Conservation (phyloP, 139 green algal genomes). For the Medakamo hakoo region DNA sequence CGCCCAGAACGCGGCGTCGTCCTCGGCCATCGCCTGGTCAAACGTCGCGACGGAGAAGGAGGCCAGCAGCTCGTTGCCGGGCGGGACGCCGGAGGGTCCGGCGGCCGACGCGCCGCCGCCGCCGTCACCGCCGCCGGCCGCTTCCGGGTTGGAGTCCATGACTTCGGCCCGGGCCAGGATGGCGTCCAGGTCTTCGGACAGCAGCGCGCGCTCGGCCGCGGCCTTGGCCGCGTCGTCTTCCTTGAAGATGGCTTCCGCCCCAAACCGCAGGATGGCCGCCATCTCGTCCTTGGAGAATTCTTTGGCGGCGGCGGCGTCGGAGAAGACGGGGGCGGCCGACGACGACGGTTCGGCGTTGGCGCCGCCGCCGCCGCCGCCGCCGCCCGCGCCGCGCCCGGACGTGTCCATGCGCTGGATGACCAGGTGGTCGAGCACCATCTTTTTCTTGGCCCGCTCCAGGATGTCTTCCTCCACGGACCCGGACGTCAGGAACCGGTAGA, state of each 20-base stretch:
- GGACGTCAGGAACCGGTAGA: constrained; percentile 64
- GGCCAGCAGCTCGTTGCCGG: constrained; percentile 55
- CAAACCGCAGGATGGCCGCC: constrained; percentile 85
- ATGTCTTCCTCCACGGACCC: constrained; percentile 85
- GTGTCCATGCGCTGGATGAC: constrained; percentile 91
- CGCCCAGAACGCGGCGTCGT: constrained; percentile 85
- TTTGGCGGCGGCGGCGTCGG: not conserved
- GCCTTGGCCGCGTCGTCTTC: constrained; percentile 18
- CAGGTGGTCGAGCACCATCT: constrained; percentile 96
- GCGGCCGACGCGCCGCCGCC: constrained; percentile 5
- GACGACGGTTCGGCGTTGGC: constrained; percentile 23
- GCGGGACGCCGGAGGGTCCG: too few relatives aligned
- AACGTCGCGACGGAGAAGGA: constrained; percentile 81
- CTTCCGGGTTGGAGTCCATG: constrained; percentile 19
- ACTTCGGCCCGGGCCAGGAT: constrained; percentile 82
- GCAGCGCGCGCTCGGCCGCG: constrained; percentile 17
- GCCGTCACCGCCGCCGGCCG: constrained; percentile 1
- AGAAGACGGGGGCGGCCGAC: not conserved
- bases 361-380: constrained; percentile 9
- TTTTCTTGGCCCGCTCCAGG: constrained; percentile 76
- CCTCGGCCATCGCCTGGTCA: constrained; percentile 41
- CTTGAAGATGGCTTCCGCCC: constrained; percentile 81
- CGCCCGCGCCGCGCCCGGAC: constrained; percentile 58
- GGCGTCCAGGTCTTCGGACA: constrained; percentile 75
- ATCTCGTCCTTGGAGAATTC: constrained; percentile 57